Evolutionary conservation across 1,284 basidiomycete species (phyloP), one percentile per base, ranked within the genome.

Genomic region (Malassezia cuniculi): DNA sequence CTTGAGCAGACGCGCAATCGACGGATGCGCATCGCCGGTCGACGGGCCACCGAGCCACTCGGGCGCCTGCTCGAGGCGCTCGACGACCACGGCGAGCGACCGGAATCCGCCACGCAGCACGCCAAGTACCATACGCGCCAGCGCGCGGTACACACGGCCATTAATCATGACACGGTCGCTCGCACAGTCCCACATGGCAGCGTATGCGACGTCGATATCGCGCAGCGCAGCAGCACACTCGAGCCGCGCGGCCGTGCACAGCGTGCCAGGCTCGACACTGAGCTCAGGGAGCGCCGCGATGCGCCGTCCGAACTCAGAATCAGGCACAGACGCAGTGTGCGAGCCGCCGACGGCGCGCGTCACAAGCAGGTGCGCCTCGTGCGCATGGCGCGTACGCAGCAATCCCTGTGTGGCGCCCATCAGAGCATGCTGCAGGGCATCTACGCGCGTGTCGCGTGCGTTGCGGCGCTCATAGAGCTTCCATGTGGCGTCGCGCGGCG

Each of bases 141-240:
- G 18, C 8, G 36, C 41, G 14, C 41, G 41, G 9, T 36, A 31
- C 7, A 43, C 17, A 11, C 36, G 31, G 14, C 41, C 41, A 29
- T 34, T 34, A 27, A 28, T 19, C 25, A 29, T 31, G 9, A 43
- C 6, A 15, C 30, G 22, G 22, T 24, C 17, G 11, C 20, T 27
- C n/a, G 15, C 22, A 20, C 35, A 35, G 14, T 34, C 28, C 6
- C 19, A 8, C n/a, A 43, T 31, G 25, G 27, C 36, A 2, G 27
- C 27, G 11, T 21, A 20, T 7, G 36, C 35, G 19, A 33, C 17
- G 14, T 15, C 12, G 5, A 27, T 31, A 22, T 16, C n/a, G 17
- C 20, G 21, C 14, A 43, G 30, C 14, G 32, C 35, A 3, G 28
- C 36, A 5, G 41, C 41, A 17, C 41, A 43, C 22, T 25, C 31